phyloP scores from a whole-genome alignment of 148 eudicot genomes.

The Polygonum aviculare region DNA sequence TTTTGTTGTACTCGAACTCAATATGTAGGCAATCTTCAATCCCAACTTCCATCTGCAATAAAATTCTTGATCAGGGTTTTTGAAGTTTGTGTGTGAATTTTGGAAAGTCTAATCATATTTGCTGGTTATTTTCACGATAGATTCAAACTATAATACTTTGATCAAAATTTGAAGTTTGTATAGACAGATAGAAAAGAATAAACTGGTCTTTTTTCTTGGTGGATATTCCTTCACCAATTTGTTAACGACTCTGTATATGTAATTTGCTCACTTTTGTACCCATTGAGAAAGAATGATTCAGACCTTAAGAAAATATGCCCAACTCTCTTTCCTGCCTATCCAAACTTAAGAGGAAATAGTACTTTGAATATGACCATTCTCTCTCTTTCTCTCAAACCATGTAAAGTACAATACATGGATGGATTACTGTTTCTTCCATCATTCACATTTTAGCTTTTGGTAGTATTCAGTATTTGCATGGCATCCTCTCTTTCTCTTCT shows the following conservation, averaged over 20 bases:
- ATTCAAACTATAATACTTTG: background rate
- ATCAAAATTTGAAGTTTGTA: too few relatives aligned
- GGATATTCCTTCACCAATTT: background rate
- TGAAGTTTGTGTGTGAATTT: background rate
- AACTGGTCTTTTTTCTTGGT: background rate
- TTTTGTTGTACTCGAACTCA: constrained; percentile 96
- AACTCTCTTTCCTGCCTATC: background rate
- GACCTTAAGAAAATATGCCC: background rate
- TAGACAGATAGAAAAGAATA: background rate
- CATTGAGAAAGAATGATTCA: background rate
- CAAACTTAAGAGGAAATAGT: background rate
- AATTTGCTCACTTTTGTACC: background rate
- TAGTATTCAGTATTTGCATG: background rate
- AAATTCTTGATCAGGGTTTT: background rate
- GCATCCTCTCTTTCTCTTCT: background rate
- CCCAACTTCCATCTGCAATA: constrained; percentile 95
- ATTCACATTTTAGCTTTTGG: background rate
- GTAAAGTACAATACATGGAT: background rate
- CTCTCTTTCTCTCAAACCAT: background rate
- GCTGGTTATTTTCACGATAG: background rate
- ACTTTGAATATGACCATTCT: background rate
- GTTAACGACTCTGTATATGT: background rate
- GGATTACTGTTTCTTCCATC: background rate
- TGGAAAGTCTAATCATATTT: background rate
- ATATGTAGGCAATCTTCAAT: constrained; percentile 96